phyloP scores from a whole-genome alignment of 805 yeast genomes.

The Pichia insulana region DNA sequence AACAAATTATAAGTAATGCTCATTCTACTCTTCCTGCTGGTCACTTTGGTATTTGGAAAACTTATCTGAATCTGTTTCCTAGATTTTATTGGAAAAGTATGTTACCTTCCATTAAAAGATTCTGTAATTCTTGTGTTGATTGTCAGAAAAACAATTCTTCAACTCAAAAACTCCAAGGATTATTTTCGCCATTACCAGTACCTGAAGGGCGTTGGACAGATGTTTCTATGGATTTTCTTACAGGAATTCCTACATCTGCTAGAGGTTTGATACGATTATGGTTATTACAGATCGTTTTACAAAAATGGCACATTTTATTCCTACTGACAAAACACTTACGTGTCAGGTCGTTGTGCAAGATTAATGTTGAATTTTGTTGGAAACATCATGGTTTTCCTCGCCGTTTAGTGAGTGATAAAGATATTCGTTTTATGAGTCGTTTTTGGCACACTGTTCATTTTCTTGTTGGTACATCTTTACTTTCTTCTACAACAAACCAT shows the following conservation, averaged over 20 bases:
- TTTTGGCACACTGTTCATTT: slow-evolving; percentile 9
- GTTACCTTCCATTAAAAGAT: not conserved
- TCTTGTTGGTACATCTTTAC: not conserved
- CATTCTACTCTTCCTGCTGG: not conserved
- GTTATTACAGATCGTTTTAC: not conserved
- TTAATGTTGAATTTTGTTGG: not conserved
- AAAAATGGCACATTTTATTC: slow-evolving; percentile 1
- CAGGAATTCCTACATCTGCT: not conserved
- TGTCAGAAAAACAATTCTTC: not conserved
- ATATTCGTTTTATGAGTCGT: slow-evolving; percentile 4
- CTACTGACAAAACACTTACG: not conserved
- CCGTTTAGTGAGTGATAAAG: slow-evolving; percentile 3
- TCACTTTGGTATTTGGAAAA: slow-evolving; percentile 1
- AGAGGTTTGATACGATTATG: slow-evolving; percentile 2
- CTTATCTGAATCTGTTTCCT: not conserved
- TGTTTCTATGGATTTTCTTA: slow-evolving; percentile 1
- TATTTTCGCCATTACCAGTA: not conserved
- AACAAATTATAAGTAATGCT: not conserved
- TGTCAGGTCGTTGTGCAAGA: not conserved
- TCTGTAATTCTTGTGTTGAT: not conserved
- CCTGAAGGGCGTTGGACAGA: slow-evolving; percentile 4
- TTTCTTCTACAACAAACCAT: slow-evolving; percentile 5
- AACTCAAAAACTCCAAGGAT: not conserved
- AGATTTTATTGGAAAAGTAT: not conserved
- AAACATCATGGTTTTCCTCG: slow-evolving; percentile 7